phyloP scores from a whole-genome alignment of 495 filamentous ascomycete species.

The Penicillium cinerascens region DNA sequence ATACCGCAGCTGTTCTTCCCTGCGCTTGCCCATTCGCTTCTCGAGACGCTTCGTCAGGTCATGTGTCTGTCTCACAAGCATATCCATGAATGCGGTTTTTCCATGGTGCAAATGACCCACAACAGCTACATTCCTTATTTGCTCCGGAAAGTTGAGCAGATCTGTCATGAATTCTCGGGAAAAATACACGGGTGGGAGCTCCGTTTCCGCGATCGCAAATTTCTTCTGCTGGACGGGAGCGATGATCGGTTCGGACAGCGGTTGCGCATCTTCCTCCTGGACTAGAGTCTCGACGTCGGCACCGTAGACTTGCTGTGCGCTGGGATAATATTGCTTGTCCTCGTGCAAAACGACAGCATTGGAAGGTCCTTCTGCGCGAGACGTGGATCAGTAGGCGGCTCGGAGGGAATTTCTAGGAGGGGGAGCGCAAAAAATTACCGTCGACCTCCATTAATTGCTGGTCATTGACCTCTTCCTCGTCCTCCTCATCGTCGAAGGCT shows the following conservation, averaged over 20 bases:
- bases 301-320: slow-evolving; percentile 91
- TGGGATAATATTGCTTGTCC: slow-evolving; percentile 99
- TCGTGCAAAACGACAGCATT: slow-evolving; percentile 96
- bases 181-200: slow-evolving; percentile 84
- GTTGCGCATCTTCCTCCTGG: slow-evolving; percentile 95
- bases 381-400: slow-evolving; percentile 10
- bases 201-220: slow-evolving; percentile 86
- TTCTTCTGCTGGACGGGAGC: slow-evolving; percentile 92
- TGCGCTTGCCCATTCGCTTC: slow-evolving; percentile 72
- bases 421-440: slow-evolving; percentile 46
- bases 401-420: background rate
- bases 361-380: slow-evolving; percentile 75
- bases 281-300: slow-evolving; percentile 92
- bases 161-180: slow-evolving; percentile 92
- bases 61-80: slow-evolving; percentile 93
- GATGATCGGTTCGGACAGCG: slow-evolving; percentile 87
- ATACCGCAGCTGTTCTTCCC: slow-evolving; percentile 89
- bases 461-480: slow-evolving; percentile 50
- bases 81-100: slow-evolving; percentile 98
- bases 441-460: slow-evolving; percentile 96
- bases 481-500: slow-evolving; percentile 61
- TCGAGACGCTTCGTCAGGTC: slow-evolving; percentile 73
- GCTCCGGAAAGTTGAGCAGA: slow-evolving; percentile 91
- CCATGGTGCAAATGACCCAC: slow-evolving; percentile 95
- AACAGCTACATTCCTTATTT: slow-evolving; percentile 87